phyloP scores from a whole-genome alignment of 805 yeast genomes.

The Wickerhamiella brachini region DNA sequence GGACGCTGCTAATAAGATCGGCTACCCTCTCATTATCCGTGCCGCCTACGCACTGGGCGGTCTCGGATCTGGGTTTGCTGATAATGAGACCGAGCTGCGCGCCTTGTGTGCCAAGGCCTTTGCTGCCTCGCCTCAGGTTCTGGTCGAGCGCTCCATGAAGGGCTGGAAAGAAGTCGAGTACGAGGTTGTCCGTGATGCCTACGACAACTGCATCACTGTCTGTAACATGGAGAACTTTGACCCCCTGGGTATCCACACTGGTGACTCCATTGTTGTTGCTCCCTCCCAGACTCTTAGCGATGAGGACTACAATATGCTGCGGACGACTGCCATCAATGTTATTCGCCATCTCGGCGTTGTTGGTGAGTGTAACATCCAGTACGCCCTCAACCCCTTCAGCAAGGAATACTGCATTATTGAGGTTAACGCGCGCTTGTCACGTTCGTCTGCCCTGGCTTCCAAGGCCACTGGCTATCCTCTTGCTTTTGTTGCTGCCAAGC shows the following conservation, averaged over 20 bases:
- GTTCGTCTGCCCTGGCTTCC: slow-evolving; percentile 98
- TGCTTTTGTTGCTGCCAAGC: slow-evolving; percentile 95
- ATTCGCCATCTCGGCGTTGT: slow-evolving; percentile 96
- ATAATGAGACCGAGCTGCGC: slow-evolving; percentile 67
- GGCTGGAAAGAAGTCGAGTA: slow-evolving; percentile 99
- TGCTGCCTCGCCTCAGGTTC: slow-evolving; percentile 90
- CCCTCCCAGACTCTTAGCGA: slow-evolving; percentile 96
- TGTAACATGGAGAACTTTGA: slow-evolving; percentile 99
- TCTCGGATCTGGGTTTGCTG: slow-evolving; percentile 94
- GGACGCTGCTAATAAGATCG: slow-evolving; percentile 70
- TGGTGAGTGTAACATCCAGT: slow-evolving; percentile 98
- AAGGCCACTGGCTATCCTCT: slow-evolving; percentile 98
- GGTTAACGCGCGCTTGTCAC: slow-evolving; percentile 92
- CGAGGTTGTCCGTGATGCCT: slow-evolving; percentile 96
- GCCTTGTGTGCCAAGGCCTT: slow-evolving; percentile 82
- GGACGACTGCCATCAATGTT: slow-evolving; percentile 94
- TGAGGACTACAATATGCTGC: slow-evolving; percentile 93
- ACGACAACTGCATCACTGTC: slow-evolving; percentile 94
- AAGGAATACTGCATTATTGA: slow-evolving; percentile 95
- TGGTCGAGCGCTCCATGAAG: slow-evolving; percentile 92
- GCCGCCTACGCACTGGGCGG: slow-evolving; percentile 98
- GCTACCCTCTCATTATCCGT: slow-evolving; percentile 91
- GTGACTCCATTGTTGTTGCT: slow-evolving; percentile 97
- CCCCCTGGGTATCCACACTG: slow-evolving; percentile 96
- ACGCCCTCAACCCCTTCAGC: slow-evolving; percentile 85